Evolutionary conservation across 225 moss, liverwort and hornwort species (phyloP).

Genomic region (Asterella californica): DNA sequence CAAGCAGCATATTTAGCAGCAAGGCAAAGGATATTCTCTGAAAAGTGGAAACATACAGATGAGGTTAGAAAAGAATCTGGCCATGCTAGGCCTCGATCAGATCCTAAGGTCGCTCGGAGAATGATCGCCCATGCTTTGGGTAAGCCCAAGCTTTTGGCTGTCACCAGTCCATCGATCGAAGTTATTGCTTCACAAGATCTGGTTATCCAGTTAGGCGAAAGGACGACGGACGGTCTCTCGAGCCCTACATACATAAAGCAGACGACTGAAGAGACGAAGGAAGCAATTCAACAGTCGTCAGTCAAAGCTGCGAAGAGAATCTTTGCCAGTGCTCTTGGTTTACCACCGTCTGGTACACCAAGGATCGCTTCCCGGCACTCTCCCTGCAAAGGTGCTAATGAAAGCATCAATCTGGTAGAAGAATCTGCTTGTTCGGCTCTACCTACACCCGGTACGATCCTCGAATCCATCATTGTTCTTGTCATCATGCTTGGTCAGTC

Average conservation of each 20-base stretch:
- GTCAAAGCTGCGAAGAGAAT: constrained; percentile 82
- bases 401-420: constrained; percentile 14
- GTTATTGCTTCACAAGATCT: constrained; percentile 19
- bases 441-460: background rate
- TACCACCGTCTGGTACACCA: constrained; percentile 55
- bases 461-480: background rate
- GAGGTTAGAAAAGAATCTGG: constrained; percentile 46
- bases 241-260: constrained; percentile 39
- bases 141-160: constrained; percentile 49
- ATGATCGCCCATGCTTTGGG: constrained; percentile 99
- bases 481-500: background rate
- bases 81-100: constrained; percentile 58
- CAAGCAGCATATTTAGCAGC: constrained; percentile 88
- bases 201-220: constrained; percentile 7
- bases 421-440: constrained; percentile 18
- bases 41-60: constrained; percentile 45
- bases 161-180: constrained; percentile 37
- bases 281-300: constrained; percentile 58
- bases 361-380: constrained; percentile 37
- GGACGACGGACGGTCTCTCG: background rate
- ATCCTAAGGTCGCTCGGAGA: constrained; percentile 92
- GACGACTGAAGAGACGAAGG: constrained; percentile 36
- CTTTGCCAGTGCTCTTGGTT: constrained; percentile 85
- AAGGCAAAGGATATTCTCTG: constrained; percentile 84
- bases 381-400: constrained; percentile 27